Evolutionary conservation across 1,139 yeast species (phyloP).

Genomic region (Yamadazyma sp.): DNA sequence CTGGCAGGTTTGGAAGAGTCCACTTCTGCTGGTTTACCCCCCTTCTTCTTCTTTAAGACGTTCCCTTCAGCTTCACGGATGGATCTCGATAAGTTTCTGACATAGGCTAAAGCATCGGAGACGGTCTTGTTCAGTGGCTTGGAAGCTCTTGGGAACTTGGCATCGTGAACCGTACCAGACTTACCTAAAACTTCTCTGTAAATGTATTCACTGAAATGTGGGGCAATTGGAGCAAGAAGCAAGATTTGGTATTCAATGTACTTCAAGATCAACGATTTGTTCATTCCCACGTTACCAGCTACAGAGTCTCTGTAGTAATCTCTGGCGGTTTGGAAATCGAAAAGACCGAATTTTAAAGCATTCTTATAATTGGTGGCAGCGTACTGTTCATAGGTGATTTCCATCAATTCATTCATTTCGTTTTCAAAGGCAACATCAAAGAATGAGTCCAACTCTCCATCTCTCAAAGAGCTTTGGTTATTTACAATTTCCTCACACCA

Average conservation of each 20-base stretch:
- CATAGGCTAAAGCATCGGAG: conserved; percentile 71
- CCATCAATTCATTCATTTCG: conserved; percentile 84
- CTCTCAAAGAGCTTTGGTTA: conserved; percentile 57
- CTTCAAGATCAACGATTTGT: conserved; percentile 72
- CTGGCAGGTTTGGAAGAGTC: conserved; percentile 73
- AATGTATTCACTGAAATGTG: conserved; percentile 90
- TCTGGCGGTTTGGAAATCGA: conserved; percentile 92
- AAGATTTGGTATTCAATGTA: conserved; percentile 86
- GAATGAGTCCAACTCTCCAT: conserved; percentile 66
- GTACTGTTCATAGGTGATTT: conserved; percentile 69
- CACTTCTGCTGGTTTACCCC: conserved; percentile 69
- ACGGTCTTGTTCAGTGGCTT: conserved; percentile 63
- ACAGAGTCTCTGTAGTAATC: conserved; percentile 92
- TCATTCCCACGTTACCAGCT: conserved; percentile 65
- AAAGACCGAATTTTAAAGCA: conserved; percentile 87
- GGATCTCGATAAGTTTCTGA: conserved; percentile 73
- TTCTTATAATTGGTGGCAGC: conserved; percentile 76
- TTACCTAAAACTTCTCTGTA: conserved; percentile 78
- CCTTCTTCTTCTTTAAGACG: conserved; percentile 88
- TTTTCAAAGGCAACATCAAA: conserved; percentile 89
- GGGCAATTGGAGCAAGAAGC: conserved; percentile 88
- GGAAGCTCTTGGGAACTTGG: conserved; percentile 74
- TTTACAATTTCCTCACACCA: conserved; percentile 83
- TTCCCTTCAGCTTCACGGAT: conserved; percentile 92
- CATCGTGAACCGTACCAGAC: conserved; percentile 63